phyloP scores from a whole-genome alignment of 257 asterid species.

The Mitragyna speciosa region DNA sequence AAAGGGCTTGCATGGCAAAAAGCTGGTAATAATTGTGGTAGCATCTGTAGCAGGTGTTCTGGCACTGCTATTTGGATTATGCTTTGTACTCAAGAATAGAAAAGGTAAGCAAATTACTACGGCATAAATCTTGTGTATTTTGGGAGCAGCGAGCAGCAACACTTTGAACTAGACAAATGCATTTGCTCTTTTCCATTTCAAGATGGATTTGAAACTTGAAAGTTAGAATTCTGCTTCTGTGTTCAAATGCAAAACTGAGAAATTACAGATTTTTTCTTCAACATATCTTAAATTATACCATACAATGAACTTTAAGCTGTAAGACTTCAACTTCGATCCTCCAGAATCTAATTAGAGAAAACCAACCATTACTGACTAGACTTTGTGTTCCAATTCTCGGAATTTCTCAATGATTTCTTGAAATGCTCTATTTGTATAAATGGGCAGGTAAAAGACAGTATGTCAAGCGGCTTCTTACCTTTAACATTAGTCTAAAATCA shows the following conservation, averaged over 20 bases:
- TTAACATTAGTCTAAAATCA: constrained; percentile 6
- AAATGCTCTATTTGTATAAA: no score
- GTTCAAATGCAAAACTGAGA: not conserved
- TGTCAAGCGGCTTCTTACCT: not conserved
- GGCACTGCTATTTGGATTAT: constrained; percentile 10
- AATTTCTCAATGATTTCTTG: no score
- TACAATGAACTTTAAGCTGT: not conserved
- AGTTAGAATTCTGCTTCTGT: no score
- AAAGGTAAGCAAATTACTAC: constrained; percentile 21
- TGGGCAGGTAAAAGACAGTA: constrained; percentile 8
- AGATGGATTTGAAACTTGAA: not conserved
- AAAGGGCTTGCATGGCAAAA: constrained; percentile 15
- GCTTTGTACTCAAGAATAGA: constrained; percentile 19
- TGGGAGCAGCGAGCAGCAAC: no score
- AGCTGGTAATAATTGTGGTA: constrained; percentile 4
- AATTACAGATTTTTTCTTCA: no score
- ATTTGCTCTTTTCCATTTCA: not conserved
- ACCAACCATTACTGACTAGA: not conserved
- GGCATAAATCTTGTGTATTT: not conserved
- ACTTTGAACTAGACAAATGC: not conserved
- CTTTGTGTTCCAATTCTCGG: not conserved
- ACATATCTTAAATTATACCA: no score
- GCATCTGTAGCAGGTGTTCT: constrained; percentile 27
- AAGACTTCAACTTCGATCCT: not conserved
- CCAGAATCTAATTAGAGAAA: not conserved